Percentiles rank a stretch among this genome's conserved stretches.
These are phyloP conservation scores for Lachancea kluyveri DNA, from an alignment of 805 yeast species.

Conservation along the genomic window DNA sequence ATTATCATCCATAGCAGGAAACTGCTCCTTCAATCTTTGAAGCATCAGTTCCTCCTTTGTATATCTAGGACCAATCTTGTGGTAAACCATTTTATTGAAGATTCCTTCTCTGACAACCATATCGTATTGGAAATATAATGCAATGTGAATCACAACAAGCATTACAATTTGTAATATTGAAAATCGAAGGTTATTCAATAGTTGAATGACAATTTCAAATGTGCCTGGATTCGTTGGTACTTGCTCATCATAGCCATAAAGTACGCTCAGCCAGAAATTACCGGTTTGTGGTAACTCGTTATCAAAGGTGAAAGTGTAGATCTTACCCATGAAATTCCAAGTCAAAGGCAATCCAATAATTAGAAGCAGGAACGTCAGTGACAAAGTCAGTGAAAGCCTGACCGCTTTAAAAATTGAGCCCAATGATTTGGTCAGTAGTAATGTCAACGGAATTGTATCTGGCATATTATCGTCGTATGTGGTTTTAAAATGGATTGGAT, in stretches of 20 bases:
- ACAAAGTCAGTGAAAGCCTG: constrained; percentile 15
- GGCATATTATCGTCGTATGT: constrained; percentile 65
- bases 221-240: constrained; percentile 9
- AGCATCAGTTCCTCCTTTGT: constrained; percentile 24
- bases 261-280: constrained; percentile 20
- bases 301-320: constrained; percentile 52
- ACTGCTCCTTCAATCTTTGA: constrained; percentile 24
- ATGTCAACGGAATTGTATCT: constrained; percentile 45
- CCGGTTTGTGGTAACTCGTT: constrained; percentile 40
- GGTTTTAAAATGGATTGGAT: constrained; percentile 62
- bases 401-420: constrained; percentile 13
- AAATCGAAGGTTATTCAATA: constrained; percentile 19
- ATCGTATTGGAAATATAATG: constrained; percentile 56
- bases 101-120: constrained; percentile 70
- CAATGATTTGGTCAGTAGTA: constrained; percentile 39
- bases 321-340: constrained; percentile 49
- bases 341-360: constrained; percentile 50
- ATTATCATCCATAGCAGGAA: constrained; percentile 30
- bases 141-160: constrained; percentile 37
- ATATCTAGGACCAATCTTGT: constrained; percentile 47
- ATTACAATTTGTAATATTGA: constrained; percentile 34
- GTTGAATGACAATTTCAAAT: constrained; percentile 10
- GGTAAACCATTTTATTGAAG: constrained; percentile 49
- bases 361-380: constrained; percentile 34
- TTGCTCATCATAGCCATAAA: constrained; percentile 20